Base-by-base conservation (phyloP, 805 yeast species). In the Lipomyces sp. region DNA sequence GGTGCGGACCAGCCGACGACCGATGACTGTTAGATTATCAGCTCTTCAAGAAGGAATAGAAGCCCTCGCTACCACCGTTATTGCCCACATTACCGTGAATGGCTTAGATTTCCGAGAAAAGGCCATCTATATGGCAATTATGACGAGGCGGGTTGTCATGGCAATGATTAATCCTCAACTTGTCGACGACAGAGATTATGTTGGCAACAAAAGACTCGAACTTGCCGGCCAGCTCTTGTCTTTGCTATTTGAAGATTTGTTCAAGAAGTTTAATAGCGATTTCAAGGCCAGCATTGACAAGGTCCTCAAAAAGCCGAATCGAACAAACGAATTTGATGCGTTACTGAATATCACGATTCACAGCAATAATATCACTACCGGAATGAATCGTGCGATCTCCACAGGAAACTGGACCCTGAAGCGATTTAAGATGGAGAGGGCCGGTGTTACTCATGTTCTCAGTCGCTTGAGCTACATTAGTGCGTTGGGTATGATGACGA, bases 351-450 rank as follows among this genome's bases (percentile, higher is more conserved):
- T 93, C 65, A 85, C 87, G 59, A 88, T 89, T 45, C 96, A 91
- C 67, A 85, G 96, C 4, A 86, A 86, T 63, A 89, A 90, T 64
- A 90, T 93, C 59, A 88, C 98, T 13, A 84, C 85, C 65, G 98
- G 98, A 28, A 74, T 93, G 69, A 90, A 89, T 67, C 79, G 98
- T 64, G 97, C 99, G 39, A 93, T 93, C 42, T 90, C 98, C 14
- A 93, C 99, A 0, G 99, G 99, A 61, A 93, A 93, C 68, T 93
- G 99, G 99, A 88, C 97, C 2, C 77, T 93, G 65, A 93, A 93
- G 71, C 85, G 99, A 73, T 93, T 93, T 76, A 91, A 90, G 83
- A 93, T 93, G 99, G 98, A 93, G 71, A 80, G 98, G 55, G 98
- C 98, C 0, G 98, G 98, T 72, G 98, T 93, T 45, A 93, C 98